phyloP scores from a whole-genome alignment of 2,329 filamentous ascomycete species.

The Teratosphaeria viscida region DNA sequence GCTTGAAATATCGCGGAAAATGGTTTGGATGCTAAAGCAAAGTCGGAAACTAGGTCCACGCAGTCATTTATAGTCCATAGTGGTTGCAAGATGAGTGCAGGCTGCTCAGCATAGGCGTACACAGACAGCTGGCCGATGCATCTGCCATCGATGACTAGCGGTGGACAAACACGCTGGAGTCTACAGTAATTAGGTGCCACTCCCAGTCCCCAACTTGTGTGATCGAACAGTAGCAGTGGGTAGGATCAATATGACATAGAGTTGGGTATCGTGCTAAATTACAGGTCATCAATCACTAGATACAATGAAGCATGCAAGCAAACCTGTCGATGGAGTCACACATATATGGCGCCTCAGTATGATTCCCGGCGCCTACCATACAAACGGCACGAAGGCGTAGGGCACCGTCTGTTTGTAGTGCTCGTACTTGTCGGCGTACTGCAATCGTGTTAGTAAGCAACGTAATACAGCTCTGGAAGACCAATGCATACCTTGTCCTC shows the following conservation, averaged over 20 bases:
- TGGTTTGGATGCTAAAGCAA: background rate
- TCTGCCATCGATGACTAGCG: background rate
- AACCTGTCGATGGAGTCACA: background rate
- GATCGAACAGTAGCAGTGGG: background rate
- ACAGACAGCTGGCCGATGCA: background rate
- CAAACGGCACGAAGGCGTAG: slow-evolving; percentile 29
- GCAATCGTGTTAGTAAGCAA: slow-evolving; percentile 2
- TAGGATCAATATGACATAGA: background rate
- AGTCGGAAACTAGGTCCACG: no score
- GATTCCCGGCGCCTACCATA: slow-evolving; percentile 6
- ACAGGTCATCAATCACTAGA: background rate
- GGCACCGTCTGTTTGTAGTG: slow-evolving; percentile 29
- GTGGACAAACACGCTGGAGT: background rate
- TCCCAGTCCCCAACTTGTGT: background rate
- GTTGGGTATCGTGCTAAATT: background rate
- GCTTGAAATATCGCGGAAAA: background rate
- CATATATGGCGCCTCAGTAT: background rate
- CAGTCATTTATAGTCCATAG: background rate
- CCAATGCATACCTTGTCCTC: slow-evolving; percentile 25
- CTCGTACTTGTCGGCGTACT: slow-evolving; percentile 32
- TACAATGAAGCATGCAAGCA: background rate
- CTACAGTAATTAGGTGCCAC: background rate
- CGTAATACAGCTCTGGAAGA: background rate
- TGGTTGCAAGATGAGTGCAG: background rate
- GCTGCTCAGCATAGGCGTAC: background rate